Evolutionary conservation across 345 rosid genomes (phyloP).

Genomic region (Combretum micranthum): DNA sequence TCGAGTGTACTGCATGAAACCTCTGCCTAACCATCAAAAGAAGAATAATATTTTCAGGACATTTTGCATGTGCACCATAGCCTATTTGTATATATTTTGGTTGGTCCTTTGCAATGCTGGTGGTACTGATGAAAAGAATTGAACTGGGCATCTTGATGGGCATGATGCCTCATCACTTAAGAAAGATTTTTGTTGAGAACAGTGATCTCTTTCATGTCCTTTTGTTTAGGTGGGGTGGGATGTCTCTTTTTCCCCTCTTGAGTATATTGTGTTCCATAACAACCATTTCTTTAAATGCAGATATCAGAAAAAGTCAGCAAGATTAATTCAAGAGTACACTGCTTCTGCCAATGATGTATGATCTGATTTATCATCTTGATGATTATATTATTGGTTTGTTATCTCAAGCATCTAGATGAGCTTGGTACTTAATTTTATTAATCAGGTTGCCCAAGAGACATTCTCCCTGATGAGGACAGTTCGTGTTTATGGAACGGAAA

Average conservation of each 20-base stretch:
- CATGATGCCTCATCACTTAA: too few relatives aligned
- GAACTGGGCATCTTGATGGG: too few relatives aligned
- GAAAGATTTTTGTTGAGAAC: too few relatives aligned
- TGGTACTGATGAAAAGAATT: too few relatives aligned
- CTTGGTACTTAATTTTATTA: conserved; percentile 4
- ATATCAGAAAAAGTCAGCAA: conserved; percentile 97
- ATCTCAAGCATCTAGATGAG: too few relatives aligned
- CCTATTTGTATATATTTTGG: too few relatives aligned
- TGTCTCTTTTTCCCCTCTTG: not conserved
- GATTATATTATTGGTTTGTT: conserved; percentile 4
- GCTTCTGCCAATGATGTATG: conserved; percentile 93
- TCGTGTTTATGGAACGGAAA: conserved; percentile 93
- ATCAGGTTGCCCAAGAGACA: conserved; percentile 96
- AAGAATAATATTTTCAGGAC: too few relatives aligned
- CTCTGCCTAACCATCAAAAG: too few relatives aligned
- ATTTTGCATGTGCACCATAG: too few relatives aligned
- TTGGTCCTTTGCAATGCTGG: too few relatives aligned
- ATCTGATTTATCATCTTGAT: conserved; percentile 15
- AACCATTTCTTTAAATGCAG: conserved; percentile 27
- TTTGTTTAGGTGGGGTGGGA: not conserved
- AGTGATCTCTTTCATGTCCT: not conserved
- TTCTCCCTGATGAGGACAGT: conserved; percentile 94
- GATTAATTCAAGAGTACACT: conserved; percentile 70
- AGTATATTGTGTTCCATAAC: not conserved
- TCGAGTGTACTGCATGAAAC: too few relatives aligned